Percentiles rank a stretch among this genome's conserved stretches.
Evolutionary conservation across 768 basidiomycete species (phyloP).

Genomic region (Panaeolus cyanescens): DNA sequence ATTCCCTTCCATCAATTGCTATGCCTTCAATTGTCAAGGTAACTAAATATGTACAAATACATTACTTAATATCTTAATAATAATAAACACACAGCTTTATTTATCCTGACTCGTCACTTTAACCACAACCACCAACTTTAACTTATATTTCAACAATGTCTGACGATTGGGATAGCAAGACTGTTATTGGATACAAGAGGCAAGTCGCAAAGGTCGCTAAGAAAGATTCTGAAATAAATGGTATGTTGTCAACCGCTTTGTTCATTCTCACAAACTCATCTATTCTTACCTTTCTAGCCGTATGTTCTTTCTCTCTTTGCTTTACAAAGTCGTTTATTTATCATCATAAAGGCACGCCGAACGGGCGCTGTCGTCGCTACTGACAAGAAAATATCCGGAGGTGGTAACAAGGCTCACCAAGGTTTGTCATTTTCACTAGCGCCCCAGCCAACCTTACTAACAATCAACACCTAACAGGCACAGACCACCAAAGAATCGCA

Average conservation of each 20-base stretch:
- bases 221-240: slow-evolving; percentile 59
- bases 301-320: slow-evolving; percentile 32
- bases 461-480: slow-evolving; percentile 48
- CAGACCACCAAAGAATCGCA: slow-evolving; percentile 91
- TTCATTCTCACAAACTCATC: slow-evolving; percentile 2
- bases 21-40: neutral
- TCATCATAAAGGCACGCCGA: slow-evolving; percentile 62
- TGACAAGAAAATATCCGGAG: slow-evolving; percentile 75
- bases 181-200: slow-evolving; percentile 72
- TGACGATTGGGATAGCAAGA: slow-evolving; percentile 74
- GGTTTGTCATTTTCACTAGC: slow-evolving; percentile 41
- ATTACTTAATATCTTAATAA: neutral
- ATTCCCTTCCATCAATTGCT: neutral
- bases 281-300: slow-evolving; percentile 41
- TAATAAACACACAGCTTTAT: neutral
- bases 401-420: slow-evolving; percentile 75
- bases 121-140: slow-evolving; percentile 16
- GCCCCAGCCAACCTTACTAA: neutral
- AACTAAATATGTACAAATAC: neutral
- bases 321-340: slow-evolving; percentile 12
- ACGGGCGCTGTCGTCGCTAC: slow-evolving; percentile 77
- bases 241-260: slow-evolving; percentile 31
- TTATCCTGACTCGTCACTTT: slow-evolving; percentile 8
- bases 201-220: slow-evolving; percentile 63
- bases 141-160: slow-evolving; percentile 38